A percentile compares a stretch with the other conserved stretches of the same genome.
Evolutionary conservation across 345 rosid species (phyloP).

Genomic region (Gossypium herbaceum): DNA sequence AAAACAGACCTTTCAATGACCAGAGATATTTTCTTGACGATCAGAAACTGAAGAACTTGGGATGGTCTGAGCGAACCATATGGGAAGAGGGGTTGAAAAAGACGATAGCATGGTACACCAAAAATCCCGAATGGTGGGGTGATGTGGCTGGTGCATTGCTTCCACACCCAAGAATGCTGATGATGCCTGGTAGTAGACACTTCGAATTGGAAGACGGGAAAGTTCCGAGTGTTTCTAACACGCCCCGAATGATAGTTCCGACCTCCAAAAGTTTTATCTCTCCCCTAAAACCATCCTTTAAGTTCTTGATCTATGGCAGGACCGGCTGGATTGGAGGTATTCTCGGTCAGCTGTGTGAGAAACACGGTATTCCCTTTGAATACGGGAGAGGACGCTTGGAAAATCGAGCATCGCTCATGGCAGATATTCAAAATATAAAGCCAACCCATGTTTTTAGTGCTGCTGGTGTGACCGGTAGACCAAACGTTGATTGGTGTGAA

Average conservation of each 20-base stretch:
- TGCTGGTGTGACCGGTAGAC: background rate
- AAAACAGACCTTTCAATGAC: background rate
- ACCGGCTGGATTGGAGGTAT: background rate
- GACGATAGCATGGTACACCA: background rate
- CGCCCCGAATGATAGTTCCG: background rate
- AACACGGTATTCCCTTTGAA: background rate
- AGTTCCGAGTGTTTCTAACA: background rate
- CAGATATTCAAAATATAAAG: background rate
- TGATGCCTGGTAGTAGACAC: background rate
- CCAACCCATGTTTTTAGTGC: background rate
- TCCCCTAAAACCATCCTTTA: background rate
- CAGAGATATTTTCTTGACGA: background rate
- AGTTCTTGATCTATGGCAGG: background rate
- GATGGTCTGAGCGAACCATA: background rate
- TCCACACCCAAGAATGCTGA: background rate
- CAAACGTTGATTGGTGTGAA: background rate
- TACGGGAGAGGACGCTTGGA: background rate
- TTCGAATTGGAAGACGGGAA: background rate
- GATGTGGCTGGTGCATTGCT: background rate
- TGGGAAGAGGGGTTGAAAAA: background rate
- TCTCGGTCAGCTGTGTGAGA: background rate
- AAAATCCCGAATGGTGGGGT: background rate
- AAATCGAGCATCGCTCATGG: background rate
- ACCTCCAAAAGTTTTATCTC: background rate
- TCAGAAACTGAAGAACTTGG: background rate